phyloP scores from a whole-genome alignment of 306 rosid species.

The Ormosia emarginata region DNA sequence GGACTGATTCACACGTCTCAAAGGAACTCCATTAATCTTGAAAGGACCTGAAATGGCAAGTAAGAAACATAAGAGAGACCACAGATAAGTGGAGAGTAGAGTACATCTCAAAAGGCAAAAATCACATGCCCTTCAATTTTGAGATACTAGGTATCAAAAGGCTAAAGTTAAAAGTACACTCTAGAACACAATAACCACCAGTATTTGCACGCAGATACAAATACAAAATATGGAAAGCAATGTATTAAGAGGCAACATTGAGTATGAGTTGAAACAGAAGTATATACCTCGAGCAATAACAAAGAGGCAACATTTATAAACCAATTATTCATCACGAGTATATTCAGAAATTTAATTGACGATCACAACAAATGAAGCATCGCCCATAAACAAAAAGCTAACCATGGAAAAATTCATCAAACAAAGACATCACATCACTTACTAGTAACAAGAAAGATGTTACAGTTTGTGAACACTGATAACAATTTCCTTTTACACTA shows the following conservation, averaged over 20 bases:
- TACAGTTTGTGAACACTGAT: too few relatives aligned
- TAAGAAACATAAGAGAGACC: background rate
- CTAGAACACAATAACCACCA: background rate
- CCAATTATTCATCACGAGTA: background rate
- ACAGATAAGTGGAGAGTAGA: background rate
- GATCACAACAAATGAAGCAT: background rate
- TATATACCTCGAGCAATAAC: background rate
- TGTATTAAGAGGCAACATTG: background rate
- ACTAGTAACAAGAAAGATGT: background rate
- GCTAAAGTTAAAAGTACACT: background rate
- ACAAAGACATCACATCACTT: background rate
- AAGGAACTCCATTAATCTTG: slow-evolving; percentile 65
- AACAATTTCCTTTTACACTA: too few relatives aligned
- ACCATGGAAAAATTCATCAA: background rate
- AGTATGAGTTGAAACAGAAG: too few relatives aligned
- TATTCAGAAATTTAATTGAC: background rate
- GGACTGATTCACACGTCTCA: slow-evolving; percentile 62
- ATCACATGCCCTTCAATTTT: background rate
- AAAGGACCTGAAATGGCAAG: slow-evolving; percentile 45
- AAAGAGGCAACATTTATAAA: background rate
- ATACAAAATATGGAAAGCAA: background rate
- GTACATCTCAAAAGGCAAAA: background rate
- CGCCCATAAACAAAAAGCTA: background rate
- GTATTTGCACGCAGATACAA: background rate
- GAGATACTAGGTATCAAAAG: background rate